Evolutionary conservation across 495 filamentous ascomycete genomes (phyloP).

Genomic region (Saxophila tyrrhenica): DNA sequence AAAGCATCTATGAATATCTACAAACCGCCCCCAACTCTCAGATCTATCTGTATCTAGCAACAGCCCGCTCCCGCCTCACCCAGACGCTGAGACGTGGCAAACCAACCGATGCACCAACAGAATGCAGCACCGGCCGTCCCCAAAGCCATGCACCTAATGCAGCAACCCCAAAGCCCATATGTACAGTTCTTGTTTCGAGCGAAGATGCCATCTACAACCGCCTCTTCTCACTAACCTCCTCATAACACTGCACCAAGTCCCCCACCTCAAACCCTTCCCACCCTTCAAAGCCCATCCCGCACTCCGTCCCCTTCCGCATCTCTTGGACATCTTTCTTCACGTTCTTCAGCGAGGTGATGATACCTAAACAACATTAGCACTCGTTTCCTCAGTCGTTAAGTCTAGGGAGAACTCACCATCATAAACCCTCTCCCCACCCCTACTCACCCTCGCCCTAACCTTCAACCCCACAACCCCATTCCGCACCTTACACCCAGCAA

Average conservation of each 20-base stretch:
- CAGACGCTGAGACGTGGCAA: no score
- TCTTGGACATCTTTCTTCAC: slow-evolving; percentile 81
- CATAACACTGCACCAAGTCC: slow-evolving; percentile 78
- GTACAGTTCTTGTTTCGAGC: not conserved
- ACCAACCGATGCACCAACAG: no score
- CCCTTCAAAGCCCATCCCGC: slow-evolving; percentile 72
- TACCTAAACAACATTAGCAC: slow-evolving; percentile 41
- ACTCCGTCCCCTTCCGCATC: slow-evolving; percentile 85
- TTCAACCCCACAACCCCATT: slow-evolving; percentile 59
- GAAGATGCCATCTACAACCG: slow-evolving; percentile 36
- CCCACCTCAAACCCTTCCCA: slow-evolving; percentile 71
- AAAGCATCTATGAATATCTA: not conserved
- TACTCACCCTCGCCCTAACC: slow-evolving; percentile 57
- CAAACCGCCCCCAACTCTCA: not conserved
- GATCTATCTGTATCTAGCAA: slow-evolving; percentile 1
- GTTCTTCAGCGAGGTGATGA: slow-evolving; percentile 70
- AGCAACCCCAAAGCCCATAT: not conserved
- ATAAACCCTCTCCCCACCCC: slow-evolving; percentile 58
- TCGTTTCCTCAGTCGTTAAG: slow-evolving; percentile 4
- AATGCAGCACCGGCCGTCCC: no score
- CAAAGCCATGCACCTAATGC: not conserved
- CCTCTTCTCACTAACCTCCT: slow-evolving; percentile 65
- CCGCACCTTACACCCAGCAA: slow-evolving; percentile 81
- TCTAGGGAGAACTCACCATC: slow-evolving; percentile 51
- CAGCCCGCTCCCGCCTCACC: no score